Percentiles rank a stretch among this genome's conserved stretches.
Evolutionary conservation across 768 basidiomycete genomes (phyloP).

Genomic region (Lyophyllum atratum): DNA sequence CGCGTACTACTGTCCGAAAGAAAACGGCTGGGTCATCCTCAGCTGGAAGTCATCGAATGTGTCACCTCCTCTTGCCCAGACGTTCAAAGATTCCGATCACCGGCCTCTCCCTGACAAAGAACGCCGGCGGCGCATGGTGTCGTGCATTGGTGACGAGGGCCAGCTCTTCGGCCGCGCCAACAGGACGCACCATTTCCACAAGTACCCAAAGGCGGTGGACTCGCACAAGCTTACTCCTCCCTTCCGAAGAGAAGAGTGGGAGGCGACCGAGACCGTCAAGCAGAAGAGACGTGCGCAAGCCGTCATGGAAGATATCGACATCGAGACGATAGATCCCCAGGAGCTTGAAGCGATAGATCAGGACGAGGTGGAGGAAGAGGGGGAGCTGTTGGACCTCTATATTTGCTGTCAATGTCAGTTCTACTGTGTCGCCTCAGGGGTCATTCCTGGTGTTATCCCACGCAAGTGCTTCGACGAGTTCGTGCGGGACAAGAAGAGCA

Average conservation of each 20-base stretch:
- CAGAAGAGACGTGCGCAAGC: constrained; percentile 48
- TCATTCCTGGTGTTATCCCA: constrained; percentile 76
- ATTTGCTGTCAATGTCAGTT: constrained; percentile 84
- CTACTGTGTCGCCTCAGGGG: constrained; percentile 67
- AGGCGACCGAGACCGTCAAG: constrained; percentile 48
- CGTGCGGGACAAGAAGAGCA: constrained; percentile 56
- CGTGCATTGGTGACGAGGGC: constrained; percentile 54
- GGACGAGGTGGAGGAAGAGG: constrained; percentile 37
- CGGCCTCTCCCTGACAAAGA: constrained; percentile 56
- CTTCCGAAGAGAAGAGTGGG: constrained; percentile 61
- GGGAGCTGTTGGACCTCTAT: constrained; percentile 70
- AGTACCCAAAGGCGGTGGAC: constrained; percentile 70
- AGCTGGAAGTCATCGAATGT: constrained; percentile 66
- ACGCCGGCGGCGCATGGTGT: constrained; percentile 46
- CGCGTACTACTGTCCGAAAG: constrained; percentile 80
- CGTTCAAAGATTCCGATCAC: constrained; percentile 44
- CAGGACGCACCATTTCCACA: constrained; percentile 82
- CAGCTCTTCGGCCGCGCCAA: constrained; percentile 50
- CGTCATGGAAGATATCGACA: constrained; percentile 41
- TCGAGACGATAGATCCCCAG: constrained; percentile 39
- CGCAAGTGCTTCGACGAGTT: constrained; percentile 63
- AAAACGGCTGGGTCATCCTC: constrained; percentile 82
- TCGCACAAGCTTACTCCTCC: constrained; percentile 68
- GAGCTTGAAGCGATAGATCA: constrained; percentile 33
- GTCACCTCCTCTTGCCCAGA: constrained; percentile 59